Base-by-base conservation (phyloP, 306 rosid genomes). In the Lathyrus sativus region DNA sequence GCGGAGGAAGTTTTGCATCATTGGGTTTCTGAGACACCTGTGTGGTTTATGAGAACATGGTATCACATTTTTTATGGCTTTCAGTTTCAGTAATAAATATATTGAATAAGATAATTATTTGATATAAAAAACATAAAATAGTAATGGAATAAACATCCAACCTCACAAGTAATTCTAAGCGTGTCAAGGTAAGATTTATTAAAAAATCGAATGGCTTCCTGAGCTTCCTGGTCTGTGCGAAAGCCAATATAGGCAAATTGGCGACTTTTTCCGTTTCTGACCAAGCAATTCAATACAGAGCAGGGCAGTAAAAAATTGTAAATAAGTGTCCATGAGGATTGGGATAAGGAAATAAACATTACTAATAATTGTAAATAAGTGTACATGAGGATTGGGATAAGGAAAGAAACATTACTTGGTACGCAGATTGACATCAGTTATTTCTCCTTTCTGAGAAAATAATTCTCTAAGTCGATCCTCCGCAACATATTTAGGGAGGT, bases 221-320 rank as follows among this genome's bases (percentile, higher is more conserved):
- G 79, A 67, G 96, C 95, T 84, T 90, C 87, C 10, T 9, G 61
- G 67, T 75, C 17, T 0, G 90, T 65, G 9, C 84, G 96, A 54
- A 80, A 93, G 67, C 97, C 97, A 12, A 90, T 79, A 76, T 88
- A 93, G n/a, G 86, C 96, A 58, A 88, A 86, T 56, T 86, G 96
- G 17, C 97, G 80, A 67, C 86, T 90, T 73, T 82, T 86, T 8
- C 98, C 96, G 51, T 90, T 83, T 68, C 96, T 90, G 72, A 33
- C 42, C 7, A 57, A 42, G 29, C 70, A 51, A 70, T 22, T 26
- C 51, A 63, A 76, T 63, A 68, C 46, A 39, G 3, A 70, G 29
- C 9, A 63, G 43, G 37, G n/a, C n/a, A n/a, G n/a, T n/a, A n/a
- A 31, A 69, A 6, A 51, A 62, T 59, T 26, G 6, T 3, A 41